Conservation (phyloP, 441 rosid genomes). For the Geranium incanum region DNA sequence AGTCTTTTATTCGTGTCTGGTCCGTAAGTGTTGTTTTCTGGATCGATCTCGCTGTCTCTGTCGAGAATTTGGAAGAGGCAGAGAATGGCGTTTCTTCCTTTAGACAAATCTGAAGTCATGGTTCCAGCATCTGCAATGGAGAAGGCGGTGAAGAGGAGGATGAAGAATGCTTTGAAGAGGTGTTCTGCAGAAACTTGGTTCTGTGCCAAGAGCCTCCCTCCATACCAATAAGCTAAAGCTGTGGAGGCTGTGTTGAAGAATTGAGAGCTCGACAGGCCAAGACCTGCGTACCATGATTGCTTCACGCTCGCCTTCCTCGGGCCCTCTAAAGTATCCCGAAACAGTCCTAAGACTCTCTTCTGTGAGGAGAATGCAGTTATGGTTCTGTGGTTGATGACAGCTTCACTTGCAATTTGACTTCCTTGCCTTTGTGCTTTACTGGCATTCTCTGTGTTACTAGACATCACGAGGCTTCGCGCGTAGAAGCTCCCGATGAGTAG, state of each 20-base stretch:
- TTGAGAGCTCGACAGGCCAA: constrained; percentile 54
- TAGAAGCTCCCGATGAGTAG: constrained; percentile 50
- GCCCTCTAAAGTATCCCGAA: constrained; percentile 44
- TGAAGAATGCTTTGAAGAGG: constrained; percentile 51
- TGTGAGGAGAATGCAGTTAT: constrained; percentile 66
- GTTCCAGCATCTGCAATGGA: constrained; percentile 62
- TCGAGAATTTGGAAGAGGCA: constrained; percentile 44
- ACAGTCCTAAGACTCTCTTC: constrained; percentile 45
- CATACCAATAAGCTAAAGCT: constrained; percentile 57
- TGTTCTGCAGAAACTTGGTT: constrained; percentile 31
- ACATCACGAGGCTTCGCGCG: constrained; percentile 42
- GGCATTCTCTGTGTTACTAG: constrained; percentile 53
- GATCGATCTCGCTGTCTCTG: constrained; percentile 47
- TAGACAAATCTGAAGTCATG: constrained; percentile 54
- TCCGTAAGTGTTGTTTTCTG: constrained; percentile 20
- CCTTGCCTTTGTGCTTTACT: constrained; percentile 61
- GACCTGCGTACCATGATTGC: constrained; percentile 51
- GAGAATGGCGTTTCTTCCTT: constrained; percentile 40
- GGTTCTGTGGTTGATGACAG: constrained; percentile 59
- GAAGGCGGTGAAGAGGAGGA: constrained; percentile 47
- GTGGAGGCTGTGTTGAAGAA: constrained; percentile 49
- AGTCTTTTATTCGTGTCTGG: constrained; percentile 31
- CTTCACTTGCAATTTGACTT: constrained; percentile 64
- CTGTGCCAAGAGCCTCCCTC: constrained; percentile 46
- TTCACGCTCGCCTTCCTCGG: constrained; percentile 49